These are phyloP conservation scores for Xylariaceae sp. DNA, from an alignment of 2,329 filamentous ascomycete species.

Conservation along the genomic window DNA sequence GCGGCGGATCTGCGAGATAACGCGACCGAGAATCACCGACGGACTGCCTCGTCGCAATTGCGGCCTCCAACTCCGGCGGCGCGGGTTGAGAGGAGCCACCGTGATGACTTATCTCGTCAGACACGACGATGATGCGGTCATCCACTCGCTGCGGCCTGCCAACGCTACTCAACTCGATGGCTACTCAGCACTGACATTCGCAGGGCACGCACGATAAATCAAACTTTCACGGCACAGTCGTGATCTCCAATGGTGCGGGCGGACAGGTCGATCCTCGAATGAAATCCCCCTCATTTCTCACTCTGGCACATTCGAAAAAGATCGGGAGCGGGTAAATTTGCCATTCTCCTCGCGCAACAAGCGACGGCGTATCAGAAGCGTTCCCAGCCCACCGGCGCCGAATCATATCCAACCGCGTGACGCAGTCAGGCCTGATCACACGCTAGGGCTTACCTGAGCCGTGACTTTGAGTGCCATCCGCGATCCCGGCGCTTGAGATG, in stretches of 20 bases:
- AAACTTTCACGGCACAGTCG: neutral
- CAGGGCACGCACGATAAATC: neutral
- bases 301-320: no score
- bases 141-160: neutral
- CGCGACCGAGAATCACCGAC: neutral
- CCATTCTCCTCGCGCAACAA: no score
- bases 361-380: slow-evolving; percentile 8
- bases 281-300: neutral
- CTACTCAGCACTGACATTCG: no score
- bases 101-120: neutral
- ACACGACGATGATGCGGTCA: neutral
- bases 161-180: neutral
- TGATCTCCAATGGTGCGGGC: neutral
- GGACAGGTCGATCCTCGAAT: neutral
- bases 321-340: no score
- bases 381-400: slow-evolving; percentile 8
- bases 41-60: neutral
- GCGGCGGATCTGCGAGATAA: no score
- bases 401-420: slow-evolving; percentile 9
- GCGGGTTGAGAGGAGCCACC: neutral
- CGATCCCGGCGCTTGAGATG: neutral
- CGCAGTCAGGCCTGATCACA: slow-evolving; percentile 7
- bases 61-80: neutral
- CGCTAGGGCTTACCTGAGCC: slow-evolving; percentile 11
- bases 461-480: neutral